These are phyloP conservation scores for Trichoderma koningiopsis DNA, from an alignment of 2,329 filamentous ascomycete species.

Conservation along the genomic window DNA sequence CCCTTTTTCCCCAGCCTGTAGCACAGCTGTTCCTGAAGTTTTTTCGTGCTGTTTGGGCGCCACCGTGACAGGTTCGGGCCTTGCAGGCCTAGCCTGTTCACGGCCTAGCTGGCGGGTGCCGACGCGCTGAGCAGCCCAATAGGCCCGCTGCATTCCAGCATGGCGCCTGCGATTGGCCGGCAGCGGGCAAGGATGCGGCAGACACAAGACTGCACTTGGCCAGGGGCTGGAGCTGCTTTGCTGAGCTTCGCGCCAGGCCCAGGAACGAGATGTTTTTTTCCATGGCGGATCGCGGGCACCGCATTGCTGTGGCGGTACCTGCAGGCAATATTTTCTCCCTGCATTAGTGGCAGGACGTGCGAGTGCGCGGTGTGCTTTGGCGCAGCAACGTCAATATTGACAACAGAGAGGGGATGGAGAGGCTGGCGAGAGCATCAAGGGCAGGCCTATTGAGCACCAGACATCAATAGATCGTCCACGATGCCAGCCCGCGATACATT, in stretches of 20 bases:
- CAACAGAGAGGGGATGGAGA: not conserved
- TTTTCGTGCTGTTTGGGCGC: slow-evolving; percentile 9
- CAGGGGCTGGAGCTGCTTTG: slow-evolving; percentile 15
- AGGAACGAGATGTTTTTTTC: slow-evolving; percentile 13
- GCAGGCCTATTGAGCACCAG: not conserved
- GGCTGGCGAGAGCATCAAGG: not conserved
- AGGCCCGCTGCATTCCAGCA: slow-evolving; percentile 25
- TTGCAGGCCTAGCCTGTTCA: slow-evolving; percentile 15
- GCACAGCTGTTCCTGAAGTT: slow-evolving; percentile 25
- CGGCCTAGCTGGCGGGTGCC: slow-evolving; percentile 13
- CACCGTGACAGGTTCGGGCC: slow-evolving; percentile 22
- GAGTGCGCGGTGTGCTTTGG: not conserved
- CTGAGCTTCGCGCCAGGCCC: slow-evolving; percentile 19
- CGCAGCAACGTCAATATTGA: not conserved
- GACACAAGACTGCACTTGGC: slow-evolving; percentile 3
- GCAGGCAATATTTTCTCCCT: slow-evolving; percentile 4
- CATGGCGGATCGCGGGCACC: not conserved
- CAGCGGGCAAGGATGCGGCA: slow-evolving; percentile 7
- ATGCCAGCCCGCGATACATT: not conserved
- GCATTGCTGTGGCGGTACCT: slow-evolving; percentile 9
- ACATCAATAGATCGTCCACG: not conserved
- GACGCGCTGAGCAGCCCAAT: slow-evolving; percentile 25
- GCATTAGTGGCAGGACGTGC: not conserved
- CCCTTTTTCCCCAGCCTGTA: slow-evolving; percentile 19
- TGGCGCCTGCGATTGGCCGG: slow-evolving; percentile 23